Evolutionary conservation across 768 basidiomycete genomes (phyloP).

Genomic region (Termitomyces sp.): DNA sequence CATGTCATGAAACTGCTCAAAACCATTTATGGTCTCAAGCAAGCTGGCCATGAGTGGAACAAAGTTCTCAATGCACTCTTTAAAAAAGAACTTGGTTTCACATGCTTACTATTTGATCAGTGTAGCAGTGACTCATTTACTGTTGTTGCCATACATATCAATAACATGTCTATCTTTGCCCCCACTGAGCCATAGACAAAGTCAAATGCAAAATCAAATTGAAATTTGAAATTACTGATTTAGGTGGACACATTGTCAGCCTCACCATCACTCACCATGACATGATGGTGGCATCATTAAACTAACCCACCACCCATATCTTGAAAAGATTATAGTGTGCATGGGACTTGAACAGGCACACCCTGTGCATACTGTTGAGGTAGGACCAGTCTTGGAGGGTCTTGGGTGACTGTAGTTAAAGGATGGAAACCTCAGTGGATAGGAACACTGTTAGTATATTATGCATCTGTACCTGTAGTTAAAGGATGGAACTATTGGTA

Average conservation of each 20-base stretch:
- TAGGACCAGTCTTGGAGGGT: too few species aligned
- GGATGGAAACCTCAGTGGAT: too few species aligned
- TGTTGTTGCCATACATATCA: constrained; percentile 23
- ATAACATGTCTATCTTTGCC: constrained; percentile 26
- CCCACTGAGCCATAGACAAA: constrained; percentile 10
- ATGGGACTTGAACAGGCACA: constrained; percentile 18
- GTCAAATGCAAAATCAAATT: constrained; percentile 17
- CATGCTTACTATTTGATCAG: constrained; percentile 11
- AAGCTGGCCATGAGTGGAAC: constrained; percentile 23
- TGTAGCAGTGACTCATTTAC: constrained; percentile 8
- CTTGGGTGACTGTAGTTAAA: too few species aligned
- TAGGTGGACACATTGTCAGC: constrained; percentile 25
- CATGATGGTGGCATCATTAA: constrained; percentile 16
- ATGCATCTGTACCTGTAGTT: too few species aligned
- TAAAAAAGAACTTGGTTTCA: constrained; percentile 12
- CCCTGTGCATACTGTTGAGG: too few species aligned
- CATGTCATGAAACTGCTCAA: constrained; percentile 12
- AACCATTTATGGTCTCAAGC: constrained; percentile 33
- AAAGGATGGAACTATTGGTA: too few species aligned
- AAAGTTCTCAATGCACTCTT: constrained; percentile 15
- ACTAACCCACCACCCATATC: constrained; percentile 22
- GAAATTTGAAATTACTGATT: constrained; percentile 22
- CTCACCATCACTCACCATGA: constrained; percentile 22
- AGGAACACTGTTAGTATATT: too few species aligned
- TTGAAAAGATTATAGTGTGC: constrained; percentile 19